Evolutionary conservation across 208 protist genomes (phyloP), one percentile per base, ranked within the genome.

Genomic region (Leishmania braziliensis): DNA sequence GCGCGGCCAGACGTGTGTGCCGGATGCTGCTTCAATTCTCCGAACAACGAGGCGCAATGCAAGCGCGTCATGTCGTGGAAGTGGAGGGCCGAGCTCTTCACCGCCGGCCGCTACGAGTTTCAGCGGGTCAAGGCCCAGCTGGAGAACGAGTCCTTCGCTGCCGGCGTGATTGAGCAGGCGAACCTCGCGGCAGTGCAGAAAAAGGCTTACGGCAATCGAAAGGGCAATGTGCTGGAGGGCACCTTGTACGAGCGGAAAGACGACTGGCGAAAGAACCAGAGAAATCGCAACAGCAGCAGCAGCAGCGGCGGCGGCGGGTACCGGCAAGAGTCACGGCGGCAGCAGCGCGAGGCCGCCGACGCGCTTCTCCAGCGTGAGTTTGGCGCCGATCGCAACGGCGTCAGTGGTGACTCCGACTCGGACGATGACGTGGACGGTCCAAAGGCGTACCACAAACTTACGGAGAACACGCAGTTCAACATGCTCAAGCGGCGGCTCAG

Each of bases 61-160:
- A 95, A 99, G 88, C 94, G 99, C 1, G 83, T 89, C 26, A 99
- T 99, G 98, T 89, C 96, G 69, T 99, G 99, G 99, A 95, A 96
- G 77, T 99, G 99, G 99, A 92, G 98, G 54, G 99, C 98, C 16
- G 98, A 99, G 87, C 94, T 99, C 72, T 98, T 99, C 80, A 99
- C 98, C n/a, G 95, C 98, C 14, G 95, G 89, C 18, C 88, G 90
- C 14, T 93, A 91, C 82, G 99, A 99, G 82, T 99, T 98, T 87
- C 84, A 99, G 75, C 87, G 95, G n/a, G 90, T 99, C 4, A 96
- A 99, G 82, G 91, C 92, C 23, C 98, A 99, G 92, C 88, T 99
- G 2, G 97, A 99, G 80, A 96, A 96, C 78, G 98, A 99, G 79
- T 95, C 93, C 60, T 98, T 99, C 84, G 94, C 93, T 18, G 86